A percentile compares a stretch with the other conserved stretches of the same genome.
phyloP scores from a whole-genome alignment of 1,284 basidiomycete genomes.

The Lignosus rhinocerotis region DNA sequence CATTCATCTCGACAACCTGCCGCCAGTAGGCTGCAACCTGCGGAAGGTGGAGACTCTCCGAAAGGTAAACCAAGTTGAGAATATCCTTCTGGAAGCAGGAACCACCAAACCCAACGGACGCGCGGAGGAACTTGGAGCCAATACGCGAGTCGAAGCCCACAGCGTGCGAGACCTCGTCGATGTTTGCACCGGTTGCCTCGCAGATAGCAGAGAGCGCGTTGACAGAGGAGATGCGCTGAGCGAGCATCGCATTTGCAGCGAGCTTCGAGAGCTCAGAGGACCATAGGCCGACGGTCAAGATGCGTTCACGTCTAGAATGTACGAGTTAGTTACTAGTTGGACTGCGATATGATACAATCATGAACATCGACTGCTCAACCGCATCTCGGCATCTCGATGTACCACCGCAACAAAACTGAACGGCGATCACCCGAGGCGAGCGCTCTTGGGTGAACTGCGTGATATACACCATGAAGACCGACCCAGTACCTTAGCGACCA shows the following conservation, averaged over 20 bases:
- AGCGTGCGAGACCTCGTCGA: constrained; percentile 96
- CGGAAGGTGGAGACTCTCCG: constrained; percentile 90
- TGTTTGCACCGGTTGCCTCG: constrained; percentile 99
- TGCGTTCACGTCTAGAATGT: constrained; percentile 60
- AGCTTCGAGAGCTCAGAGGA: constrained; percentile 98
- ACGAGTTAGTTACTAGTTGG: background rate
- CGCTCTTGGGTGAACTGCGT: no score
- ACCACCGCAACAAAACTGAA: no score
- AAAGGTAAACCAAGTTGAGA: constrained; percentile 96
- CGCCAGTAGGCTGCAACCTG: constrained; percentile 99
- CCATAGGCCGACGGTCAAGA: constrained; percentile 97
- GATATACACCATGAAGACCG: no score
- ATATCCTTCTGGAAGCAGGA: constrained; percentile 99
- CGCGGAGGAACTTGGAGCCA: constrained; percentile 95
- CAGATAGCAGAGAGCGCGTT: constrained; percentile 99
- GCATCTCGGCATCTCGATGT: no score
- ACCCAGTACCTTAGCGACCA: no score
- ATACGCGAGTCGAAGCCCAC: constrained; percentile 93
- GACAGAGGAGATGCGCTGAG: constrained; percentile 96
- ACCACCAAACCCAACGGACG: constrained; percentile 95
- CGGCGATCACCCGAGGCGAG: no score
- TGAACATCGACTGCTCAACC: no score
- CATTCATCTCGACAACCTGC: constrained; percentile 94
- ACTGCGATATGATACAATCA: no score
- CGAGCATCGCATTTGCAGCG: constrained; percentile 98